A percentile compares a stretch with the other conserved stretches of the same genome.
phyloP scores from a whole-genome alignment of 768 basidiomycete genomes.

The Auriscalpium vulgare region DNA sequence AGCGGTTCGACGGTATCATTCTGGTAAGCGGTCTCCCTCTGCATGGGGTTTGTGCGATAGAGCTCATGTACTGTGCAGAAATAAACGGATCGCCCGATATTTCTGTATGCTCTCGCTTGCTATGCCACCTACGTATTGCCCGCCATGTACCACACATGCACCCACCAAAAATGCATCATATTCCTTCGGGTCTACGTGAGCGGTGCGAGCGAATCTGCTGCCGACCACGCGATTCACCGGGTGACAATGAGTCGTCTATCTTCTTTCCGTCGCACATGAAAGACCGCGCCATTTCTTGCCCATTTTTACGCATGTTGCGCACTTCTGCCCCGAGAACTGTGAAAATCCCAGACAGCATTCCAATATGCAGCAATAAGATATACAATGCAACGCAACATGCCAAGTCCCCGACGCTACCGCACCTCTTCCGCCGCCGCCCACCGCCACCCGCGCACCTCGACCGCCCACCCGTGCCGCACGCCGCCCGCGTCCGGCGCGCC shows the following conservation, averaged over 20 bases:
- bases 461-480: conserved; percentile 23
- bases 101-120: neutral
- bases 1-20: conserved; percentile 97
- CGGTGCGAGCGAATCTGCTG: no score
- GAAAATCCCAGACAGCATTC: no score
- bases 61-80: conserved; percentile 2
- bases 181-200: neutral
- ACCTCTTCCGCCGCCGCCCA: conserved; percentile 10
- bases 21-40: conserved; percentile 44
- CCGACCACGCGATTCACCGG: no score
- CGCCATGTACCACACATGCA: conserved; percentile 7
- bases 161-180: conserved; percentile 1
- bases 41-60: no score
- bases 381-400: no score
- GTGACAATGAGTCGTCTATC: no score
- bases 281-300: no score
- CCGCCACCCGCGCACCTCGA: conserved; percentile 24
- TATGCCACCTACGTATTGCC: conserved; percentile 1
- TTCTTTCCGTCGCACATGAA: no score
- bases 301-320: no score
- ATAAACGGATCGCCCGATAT: conserved; percentile 2
- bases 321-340: no score
- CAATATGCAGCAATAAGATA: no score
- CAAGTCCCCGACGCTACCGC: neutral
- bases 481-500: conserved; percentile 17